These are phyloP conservation scores for Insectozyma bohioensis DNA, from an alignment of 1,139 yeast species.

Conservation along the genomic window DNA sequence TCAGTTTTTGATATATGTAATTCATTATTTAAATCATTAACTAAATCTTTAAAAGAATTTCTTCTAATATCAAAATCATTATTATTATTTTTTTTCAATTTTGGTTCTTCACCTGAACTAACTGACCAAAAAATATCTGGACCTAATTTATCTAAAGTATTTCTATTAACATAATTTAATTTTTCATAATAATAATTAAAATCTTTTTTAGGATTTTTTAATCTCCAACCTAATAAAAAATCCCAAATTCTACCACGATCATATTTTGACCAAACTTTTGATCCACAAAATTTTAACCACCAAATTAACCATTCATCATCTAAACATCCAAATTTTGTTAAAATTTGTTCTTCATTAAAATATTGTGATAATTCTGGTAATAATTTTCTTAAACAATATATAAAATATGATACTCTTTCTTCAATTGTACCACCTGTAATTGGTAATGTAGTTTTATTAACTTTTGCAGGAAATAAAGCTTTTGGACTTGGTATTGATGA, in stretches of 20 bases:
- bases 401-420: slow-evolving; percentile 71
- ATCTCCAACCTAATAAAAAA: slow-evolving; percentile 76
- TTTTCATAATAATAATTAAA: slow-evolving; percentile 35
- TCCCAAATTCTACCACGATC: slow-evolving; percentile 94
- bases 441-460: slow-evolving; percentile 43
- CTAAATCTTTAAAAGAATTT: slow-evolving; percentile 35
- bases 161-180: slow-evolving; percentile 23
- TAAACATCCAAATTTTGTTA: slow-evolving; percentile 57
- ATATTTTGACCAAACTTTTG: slow-evolving; percentile 76
- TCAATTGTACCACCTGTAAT: slow-evolving; percentile 66
- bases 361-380: slow-evolving; percentile 78
- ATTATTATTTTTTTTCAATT: slow-evolving; percentile 14
- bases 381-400: slow-evolving; percentile 59
- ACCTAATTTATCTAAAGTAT: slow-evolving; percentile 34
- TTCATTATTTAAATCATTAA: slow-evolving; percentile 25
- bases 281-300: slow-evolving; percentile 95
- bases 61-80: slow-evolving; percentile 11
- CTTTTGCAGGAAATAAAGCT: slow-evolving; percentile 17
- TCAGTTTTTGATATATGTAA: slow-evolving; percentile 8
- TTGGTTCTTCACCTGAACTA: slow-evolving; percentile 12
- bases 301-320: slow-evolving; percentile 91
- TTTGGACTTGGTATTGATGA: neutral
- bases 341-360: slow-evolving; percentile 78
- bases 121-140: slow-evolving; percentile 47
- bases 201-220: slow-evolving; percentile 36